Percentiles rank a stretch among this genome's conserved stretches.
phyloP scores from a whole-genome alignment of 352 stramenopile species.

The Phytophthora lateralis region DNA sequence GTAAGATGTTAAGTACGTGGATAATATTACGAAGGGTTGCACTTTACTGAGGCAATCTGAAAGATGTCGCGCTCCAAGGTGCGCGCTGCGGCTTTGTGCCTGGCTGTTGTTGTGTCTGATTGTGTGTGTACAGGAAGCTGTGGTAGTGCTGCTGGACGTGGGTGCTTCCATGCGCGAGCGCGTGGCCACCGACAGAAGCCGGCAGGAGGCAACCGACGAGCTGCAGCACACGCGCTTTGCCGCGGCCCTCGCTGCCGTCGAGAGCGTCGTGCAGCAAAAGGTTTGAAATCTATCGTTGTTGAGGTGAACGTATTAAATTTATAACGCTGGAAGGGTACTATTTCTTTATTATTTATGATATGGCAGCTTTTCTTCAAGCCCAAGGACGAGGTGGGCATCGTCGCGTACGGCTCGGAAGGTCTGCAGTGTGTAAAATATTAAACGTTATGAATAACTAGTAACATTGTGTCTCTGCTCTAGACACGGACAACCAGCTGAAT shows the following conservation, averaged over 20 bases:
- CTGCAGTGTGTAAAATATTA: neutral
- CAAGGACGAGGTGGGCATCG: slow-evolving; percentile 81
- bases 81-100: neutral
- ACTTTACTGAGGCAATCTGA: neutral
- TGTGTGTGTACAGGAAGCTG: slow-evolving; percentile 52
- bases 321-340: too few species aligned
- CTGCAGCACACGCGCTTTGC: slow-evolving; percentile 63
- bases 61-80: slow-evolving; percentile 43
- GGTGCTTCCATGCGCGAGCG: slow-evolving; percentile 71
- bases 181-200: slow-evolving; percentile 16
- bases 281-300: too few species aligned
- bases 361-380: slow-evolving; percentile 75
- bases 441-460: neutral
- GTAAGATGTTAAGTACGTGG: neutral
- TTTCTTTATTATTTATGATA: neutral
- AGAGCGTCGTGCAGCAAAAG: slow-evolving; percentile 78
- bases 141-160: slow-evolving; percentile 70
- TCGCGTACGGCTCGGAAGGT: slow-evolving; percentile 73
- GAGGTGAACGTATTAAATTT: neutral
- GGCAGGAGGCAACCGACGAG: slow-evolving; percentile 15
- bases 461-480: slow-evolving; percentile 18
- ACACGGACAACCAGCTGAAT: slow-evolving; percentile 84
- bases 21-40: neutral
- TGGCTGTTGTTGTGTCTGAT: neutral
- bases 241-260: slow-evolving; percentile 57